These are phyloP conservation scores for Metarhizium guizhouense DNA, from an alignment of 2,329 filamentous ascomycete species.

Conservation along the genomic window DNA sequence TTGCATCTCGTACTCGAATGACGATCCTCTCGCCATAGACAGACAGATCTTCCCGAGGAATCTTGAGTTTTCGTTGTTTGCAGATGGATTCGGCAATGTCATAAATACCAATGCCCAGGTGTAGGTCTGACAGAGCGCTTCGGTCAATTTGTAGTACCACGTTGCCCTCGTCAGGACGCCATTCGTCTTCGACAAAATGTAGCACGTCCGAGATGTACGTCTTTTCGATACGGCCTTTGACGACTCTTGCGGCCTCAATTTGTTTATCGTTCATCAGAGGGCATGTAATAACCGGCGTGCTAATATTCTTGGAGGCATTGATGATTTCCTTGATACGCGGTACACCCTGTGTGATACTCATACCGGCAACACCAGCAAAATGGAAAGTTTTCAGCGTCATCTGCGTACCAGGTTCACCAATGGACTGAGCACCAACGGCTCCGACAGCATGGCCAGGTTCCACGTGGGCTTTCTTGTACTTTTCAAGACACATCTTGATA, in stretches of 20 bases:
- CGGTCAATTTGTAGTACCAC: constrained; percentile 77
- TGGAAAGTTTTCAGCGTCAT: constrained; percentile 99
- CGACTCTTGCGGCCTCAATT: constrained; percentile 75
- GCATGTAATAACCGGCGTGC: constrained; percentile 87
- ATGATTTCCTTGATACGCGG: constrained; percentile 99
- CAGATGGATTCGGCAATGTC: constrained; percentile 73
- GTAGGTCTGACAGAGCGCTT: constrained; percentile 68
- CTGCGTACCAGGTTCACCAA: constrained; percentile 95
- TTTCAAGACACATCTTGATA: constrained; percentile 72
- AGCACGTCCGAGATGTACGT: constrained; percentile 80
- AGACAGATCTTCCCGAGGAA: constrained; percentile 56
- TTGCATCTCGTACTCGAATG: constrained; percentile 57
- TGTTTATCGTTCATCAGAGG: constrained; percentile 67
- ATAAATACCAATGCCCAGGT: constrained; percentile 64
- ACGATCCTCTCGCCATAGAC: constrained; percentile 57
- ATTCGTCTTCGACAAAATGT: constrained; percentile 76
- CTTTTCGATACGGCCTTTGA: constrained; percentile 92
- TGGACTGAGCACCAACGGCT: constrained; percentile 93
- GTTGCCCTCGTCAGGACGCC: constrained; percentile 67
- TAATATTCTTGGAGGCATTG: constrained; percentile 91
- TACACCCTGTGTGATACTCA: constrained; percentile 99
- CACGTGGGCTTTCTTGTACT: constrained; percentile 84
- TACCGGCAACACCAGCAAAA: constrained; percentile 98
- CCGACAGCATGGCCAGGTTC: constrained; percentile 95
- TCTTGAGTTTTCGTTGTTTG: constrained; percentile 74